These are phyloP conservation scores for Phtheirospermum japonicum DNA, from an alignment of 257 asterid species.

Conservation along the genomic window DNA sequence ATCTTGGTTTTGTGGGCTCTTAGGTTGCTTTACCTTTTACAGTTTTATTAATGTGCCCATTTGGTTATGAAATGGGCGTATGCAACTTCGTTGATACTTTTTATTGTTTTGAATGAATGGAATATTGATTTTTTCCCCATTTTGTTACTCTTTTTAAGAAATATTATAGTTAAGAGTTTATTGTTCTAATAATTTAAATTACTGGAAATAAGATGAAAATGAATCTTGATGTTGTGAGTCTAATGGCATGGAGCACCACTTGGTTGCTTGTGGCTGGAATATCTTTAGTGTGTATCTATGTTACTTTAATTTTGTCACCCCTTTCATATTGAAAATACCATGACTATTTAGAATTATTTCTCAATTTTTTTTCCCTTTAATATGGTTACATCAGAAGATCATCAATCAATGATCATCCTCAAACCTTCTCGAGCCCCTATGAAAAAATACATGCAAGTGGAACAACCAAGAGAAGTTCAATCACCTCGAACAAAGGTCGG, in stretches of 20 bases:
- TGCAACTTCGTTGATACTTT: too few species aligned
- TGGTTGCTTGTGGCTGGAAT: slow-evolving; percentile 19
- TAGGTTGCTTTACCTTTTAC: too few species aligned
- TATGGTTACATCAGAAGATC: slow-evolving; percentile 30
- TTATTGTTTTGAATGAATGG: too few species aligned
- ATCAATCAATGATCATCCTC: slow-evolving; percentile 18
- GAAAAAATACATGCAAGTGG: slow-evolving; percentile 25
- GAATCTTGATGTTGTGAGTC: neutral
- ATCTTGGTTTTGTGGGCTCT: too few species aligned
- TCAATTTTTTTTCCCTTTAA: slow-evolving; percentile 3
- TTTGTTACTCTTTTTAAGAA: too few species aligned
- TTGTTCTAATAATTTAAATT: too few species aligned
- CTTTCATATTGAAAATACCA: slow-evolving; percentile 10
- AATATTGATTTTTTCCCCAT: too few species aligned
- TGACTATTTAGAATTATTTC: slow-evolving; percentile 6
- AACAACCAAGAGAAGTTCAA: too few species aligned
- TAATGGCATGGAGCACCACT: neutral
- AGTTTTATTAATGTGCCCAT: too few species aligned
- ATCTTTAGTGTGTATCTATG: neutral
- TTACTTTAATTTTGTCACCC: neutral
- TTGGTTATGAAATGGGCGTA: too few species aligned
- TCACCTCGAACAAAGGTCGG: slow-evolving; percentile 22
- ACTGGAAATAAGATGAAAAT: too few species aligned
- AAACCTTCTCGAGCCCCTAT: slow-evolving; percentile 26
- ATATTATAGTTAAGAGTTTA: too few species aligned